A percentile compares a stretch with the other conserved stretches of the same genome.
These are phyloP conservation scores for Mucor mucedo DNA, from an alignment of 371 early-diverging fungal genomes.

Conservation along the genomic window DNA sequence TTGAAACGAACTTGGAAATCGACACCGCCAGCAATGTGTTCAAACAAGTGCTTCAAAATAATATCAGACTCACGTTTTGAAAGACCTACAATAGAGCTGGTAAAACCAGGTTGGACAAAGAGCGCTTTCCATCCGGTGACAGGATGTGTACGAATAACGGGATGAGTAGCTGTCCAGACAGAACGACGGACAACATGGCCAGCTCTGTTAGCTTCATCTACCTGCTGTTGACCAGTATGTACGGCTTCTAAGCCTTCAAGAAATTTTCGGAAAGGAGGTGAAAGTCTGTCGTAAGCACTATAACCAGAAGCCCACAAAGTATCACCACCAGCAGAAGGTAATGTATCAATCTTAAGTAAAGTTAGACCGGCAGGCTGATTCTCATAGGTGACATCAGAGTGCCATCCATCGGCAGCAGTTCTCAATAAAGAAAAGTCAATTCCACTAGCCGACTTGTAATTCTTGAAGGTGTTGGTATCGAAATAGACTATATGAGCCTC, in stretches of 20 bases:
- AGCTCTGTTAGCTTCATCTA: conserved; percentile 37
- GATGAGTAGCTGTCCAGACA: conserved; percentile 52
- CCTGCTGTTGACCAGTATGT: conserved; percentile 60
- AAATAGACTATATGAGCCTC: conserved; percentile 41
- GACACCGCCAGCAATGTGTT: conserved; percentile 43
- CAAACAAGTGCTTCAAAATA: conserved; percentile 57
- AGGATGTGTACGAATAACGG: conserved; percentile 71
- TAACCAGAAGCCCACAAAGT: conserved; percentile 66
- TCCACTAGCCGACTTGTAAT: conserved; percentile 4
- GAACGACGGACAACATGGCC: conserved; percentile 52
- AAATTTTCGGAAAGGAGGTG: conserved; percentile 59
- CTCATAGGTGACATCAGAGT: conserved; percentile 66
- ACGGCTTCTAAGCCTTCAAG: conserved; percentile 68
- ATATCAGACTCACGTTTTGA: conserved; percentile 58
- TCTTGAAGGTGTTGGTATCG: conserved; percentile 23
- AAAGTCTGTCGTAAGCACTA: conserved; percentile 64
- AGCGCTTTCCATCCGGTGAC: conserved; percentile 73
- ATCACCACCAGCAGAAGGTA: conserved; percentile 63
- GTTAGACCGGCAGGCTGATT: conserved; percentile 62
- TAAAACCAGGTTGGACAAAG: conserved; percentile 66
- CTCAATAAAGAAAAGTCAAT: background rate
- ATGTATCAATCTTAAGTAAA: conserved; percentile 56
- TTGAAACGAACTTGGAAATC: conserved; percentile 71
- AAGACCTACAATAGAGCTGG: conserved; percentile 61
- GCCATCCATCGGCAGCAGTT: conserved; percentile 47